Evolutionary conservation across 257 asterid species (phyloP), one percentile per base, ranked within the genome.

Genomic region (Cordia subcordata): DNA sequence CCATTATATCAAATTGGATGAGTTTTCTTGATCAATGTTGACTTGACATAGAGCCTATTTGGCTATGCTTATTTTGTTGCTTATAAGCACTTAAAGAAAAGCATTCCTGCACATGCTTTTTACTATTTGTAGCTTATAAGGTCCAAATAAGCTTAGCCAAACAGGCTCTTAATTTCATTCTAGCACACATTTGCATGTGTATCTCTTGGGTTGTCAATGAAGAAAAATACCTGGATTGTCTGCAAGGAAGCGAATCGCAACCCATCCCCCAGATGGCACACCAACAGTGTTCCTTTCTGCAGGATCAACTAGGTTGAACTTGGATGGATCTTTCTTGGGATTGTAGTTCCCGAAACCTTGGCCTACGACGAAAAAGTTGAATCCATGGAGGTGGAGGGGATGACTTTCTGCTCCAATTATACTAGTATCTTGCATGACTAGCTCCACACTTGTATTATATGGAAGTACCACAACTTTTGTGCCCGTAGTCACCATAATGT

Each of bases 181-280:
- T n/a, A n/a, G n/a, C 35, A 27, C 35, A 27, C 3, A 27, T 27
- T 27, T 27, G 6, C 3, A 27, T 14, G 10, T 42, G 47, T 8
- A 42, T 42, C 15, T 42, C 47, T 11, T 42, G 10, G 15, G 4
- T 11, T 8, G 47, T 42, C 47, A 42, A 42, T 42, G 10, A 42
- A 42, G 10, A 42, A 0, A 9, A 1, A n/a, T 55, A 82, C 90
- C 94, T 74, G 94, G 90, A 78, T 85, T 85, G 59, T 85, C 87
- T 0, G 87, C 90, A 17, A 61, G 68, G 66, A 85, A 82, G 37
- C 90, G 82, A 62, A 85, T 61, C 0, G 84, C 86, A 6, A 85
- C 74, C 90, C 90, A 82, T 0, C 94, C 90, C 0, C 94, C 94
- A 4, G 87, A 42, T 0, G 94, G 94, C 2, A 85, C 90, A 49